Percentiles rank a stretch among this genome's conserved stretches.
phyloP scores from a whole-genome alignment of 164 flowering plant species.

The Liriodendron chinense region DNA sequence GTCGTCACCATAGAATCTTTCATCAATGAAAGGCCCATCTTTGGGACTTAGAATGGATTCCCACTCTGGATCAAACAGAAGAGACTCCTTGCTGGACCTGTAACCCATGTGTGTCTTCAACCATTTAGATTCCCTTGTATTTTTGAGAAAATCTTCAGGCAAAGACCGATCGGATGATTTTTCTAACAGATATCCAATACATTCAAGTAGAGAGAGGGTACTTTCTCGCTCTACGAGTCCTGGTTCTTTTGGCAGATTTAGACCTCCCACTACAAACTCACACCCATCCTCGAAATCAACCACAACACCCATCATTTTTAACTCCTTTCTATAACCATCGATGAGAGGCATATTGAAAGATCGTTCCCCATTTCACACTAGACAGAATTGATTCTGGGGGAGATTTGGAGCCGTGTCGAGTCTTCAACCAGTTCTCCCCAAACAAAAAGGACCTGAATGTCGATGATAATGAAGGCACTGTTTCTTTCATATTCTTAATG shows the following conservation, averaged over 20 bases:
- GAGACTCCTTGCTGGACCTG: conserved; percentile 12
- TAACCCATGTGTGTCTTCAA: conserved; percentile 21
- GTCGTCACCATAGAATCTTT: conserved; percentile 7
- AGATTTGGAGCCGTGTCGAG: conserved; percentile 31
- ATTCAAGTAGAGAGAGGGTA: conserved; percentile 12
- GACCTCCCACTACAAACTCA: conserved; percentile 8
- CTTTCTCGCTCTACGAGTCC: conserved; percentile 4
- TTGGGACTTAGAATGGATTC: conserved; percentile 1
- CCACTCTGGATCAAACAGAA: conserved; percentile 21
- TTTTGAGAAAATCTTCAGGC: neutral
- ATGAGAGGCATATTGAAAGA: conserved; percentile 18
- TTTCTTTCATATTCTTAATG: neutral
- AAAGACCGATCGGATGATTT: neutral
- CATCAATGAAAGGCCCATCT: conserved; percentile 24
- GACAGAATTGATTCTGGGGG: conserved; percentile 25
- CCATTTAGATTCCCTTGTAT: conserved; percentile 11
- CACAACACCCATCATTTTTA: conserved; percentile 22
- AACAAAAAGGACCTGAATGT: neutral
- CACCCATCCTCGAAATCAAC: conserved; percentile 4
- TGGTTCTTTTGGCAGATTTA: conserved; percentile 18
- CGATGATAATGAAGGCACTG: neutral
- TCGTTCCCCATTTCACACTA: conserved; percentile 15
- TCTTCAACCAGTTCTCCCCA: neutral
- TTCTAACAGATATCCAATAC: neutral
- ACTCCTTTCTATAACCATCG: conserved; percentile 14